Base-by-base conservation (phyloP, 768 basidiomycete genomes). In the Kwoniella botswanensis region DNA sequence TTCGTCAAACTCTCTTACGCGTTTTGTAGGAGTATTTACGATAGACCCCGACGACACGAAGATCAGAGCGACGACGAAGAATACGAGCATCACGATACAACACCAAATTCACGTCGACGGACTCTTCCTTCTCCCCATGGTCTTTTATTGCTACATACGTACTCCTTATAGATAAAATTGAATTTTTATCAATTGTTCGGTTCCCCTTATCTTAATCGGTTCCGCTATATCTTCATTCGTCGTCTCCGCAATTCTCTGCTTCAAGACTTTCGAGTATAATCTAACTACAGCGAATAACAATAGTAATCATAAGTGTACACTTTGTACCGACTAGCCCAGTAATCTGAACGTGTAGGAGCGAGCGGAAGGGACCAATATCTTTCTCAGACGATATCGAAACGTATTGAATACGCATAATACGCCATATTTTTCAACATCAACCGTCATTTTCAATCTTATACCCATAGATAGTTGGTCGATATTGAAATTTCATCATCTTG, bases 111-210 rank as follows among this genome's bases (percentile, higher is more conserved):
- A 50, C 46, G 46, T 50, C 46, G 46, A 50, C 13, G 18, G 46
- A 50, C 46, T 15, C 46, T 18, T 18, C 35, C 35, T 35, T 35
- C 35, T 35, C 35, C 35, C 35, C 35, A 50, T 15, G 46, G 6
- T 50, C 18, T 18, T 50, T 2, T 55, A 11, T 55, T 4, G 18
- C 3, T 17, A 26, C 46, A 61, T 61, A 61, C 59, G 59, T 61
- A 44, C 42, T 22, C 21, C n/a, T 61, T n/a, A 24, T 55, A n/a
- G 24, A n/a, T 55, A 21, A 24, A 55, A 21, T 55, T n/a, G 21
- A 29, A 22, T 61, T 35, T 61, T 61, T 61, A 61, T 61, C 59
- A 61, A 42, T 61, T 61, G 41, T 61, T 61, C 59, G 59, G 59
- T 61, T 61, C 59, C 59, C 29, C 59, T 61, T 24, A 61, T 61